Conservation (phyloP, 108 stramenopile species). For the Craspedostauros australis region DNA sequence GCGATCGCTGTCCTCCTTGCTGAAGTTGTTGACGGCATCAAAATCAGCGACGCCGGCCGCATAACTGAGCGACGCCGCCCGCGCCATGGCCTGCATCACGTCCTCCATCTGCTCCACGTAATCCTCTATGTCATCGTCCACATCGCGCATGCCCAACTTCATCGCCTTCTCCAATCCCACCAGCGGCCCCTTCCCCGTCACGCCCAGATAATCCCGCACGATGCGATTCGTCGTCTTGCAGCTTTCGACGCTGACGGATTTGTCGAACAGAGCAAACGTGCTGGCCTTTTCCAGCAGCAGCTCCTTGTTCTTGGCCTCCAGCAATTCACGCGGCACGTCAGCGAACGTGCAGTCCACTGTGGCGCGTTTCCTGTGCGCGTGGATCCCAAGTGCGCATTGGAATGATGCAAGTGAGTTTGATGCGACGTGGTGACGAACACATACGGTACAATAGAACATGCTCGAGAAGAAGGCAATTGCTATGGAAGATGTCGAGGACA, state of each 20-base stretch:
- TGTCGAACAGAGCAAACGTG: constrained; percentile 75
- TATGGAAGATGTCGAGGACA: too few species aligned
- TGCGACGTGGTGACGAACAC: too few species aligned
- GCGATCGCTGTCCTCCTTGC: constrained; percentile 35
- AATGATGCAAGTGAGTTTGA: too few species aligned
- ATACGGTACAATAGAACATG: too few species aligned
- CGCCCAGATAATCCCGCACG: constrained; percentile 67
- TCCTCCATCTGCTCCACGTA: constrained; percentile 33
- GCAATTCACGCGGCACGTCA: constrained; percentile 72
- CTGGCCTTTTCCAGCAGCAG: constrained; percentile 65
- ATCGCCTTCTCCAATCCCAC: constrained; percentile 58
- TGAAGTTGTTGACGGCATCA: constrained; percentile 71
- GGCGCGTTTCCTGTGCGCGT: constrained; percentile 56
- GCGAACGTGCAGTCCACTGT: constrained; percentile 75
- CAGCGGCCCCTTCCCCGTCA: constrained; percentile 68
- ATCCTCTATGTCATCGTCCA: constrained; percentile 49
- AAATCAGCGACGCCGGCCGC: constrained; percentile 66
- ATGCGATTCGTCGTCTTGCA: constrained; percentile 63
- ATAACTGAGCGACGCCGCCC: constrained; percentile 54
- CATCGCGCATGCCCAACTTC: constrained; percentile 38
- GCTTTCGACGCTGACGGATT: constrained; percentile 52
- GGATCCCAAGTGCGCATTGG: too few species aligned
- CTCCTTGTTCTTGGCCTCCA: constrained; percentile 78
- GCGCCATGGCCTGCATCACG: constrained; percentile 47
- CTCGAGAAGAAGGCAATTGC: too few species aligned